Evolutionary conservation across 768 basidiomycete species (phyloP), one percentile per base, ranked within the genome.

Genomic region (Hygrophoropsis aurantiaca): DNA sequence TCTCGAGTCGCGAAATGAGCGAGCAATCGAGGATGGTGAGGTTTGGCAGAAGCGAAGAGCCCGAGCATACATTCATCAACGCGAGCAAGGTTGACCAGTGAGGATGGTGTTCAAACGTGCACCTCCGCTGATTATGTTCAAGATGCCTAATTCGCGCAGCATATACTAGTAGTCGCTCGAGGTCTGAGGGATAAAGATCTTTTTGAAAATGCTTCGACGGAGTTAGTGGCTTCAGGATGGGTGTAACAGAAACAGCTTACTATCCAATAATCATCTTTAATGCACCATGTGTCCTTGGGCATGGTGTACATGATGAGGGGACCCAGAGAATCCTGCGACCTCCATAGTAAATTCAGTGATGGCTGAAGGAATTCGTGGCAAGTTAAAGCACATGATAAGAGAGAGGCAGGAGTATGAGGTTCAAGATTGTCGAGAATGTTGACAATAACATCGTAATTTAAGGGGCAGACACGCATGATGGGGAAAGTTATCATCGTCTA

Each of bases 261-360:
- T 30, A 30, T 30, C 27, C 27, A 30, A 30, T 30, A 30, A 30
- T 30, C 27, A 13, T 30, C 27, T 30, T 30, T 30, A 13, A 30
- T 13, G n/a, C 16, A 16, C 36, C 36, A 38, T 38, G 20, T 9
- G 20, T 38, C 36, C 16, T 38, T 6, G 6, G 36, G 36, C n/a
- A 38, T 9, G 36, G 36, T 38, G 36, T 16, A 16, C 16, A 38
- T 38, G 20, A 38, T 38, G 9, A 38, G 20, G 20, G 6, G 7
- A 7, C 36, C 36, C 6, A 38, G 36, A 16, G 36, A 38, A 21
- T n/a, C 9, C 16, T 38, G 36, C 20, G 20, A 21, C 6, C 36
- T 24, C 44, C 44, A 46, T 5, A 46, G 44, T 16, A 16, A 19
- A 27, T 46, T 35, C 4, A 46, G 44, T 19, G 44, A 16, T 39